Evolutionary conservation across 2,329 filamentous ascomycete species (phyloP), one percentile per base, ranked within the genome.

Genomic region (Colletotrichum chlorophyti): DNA sequence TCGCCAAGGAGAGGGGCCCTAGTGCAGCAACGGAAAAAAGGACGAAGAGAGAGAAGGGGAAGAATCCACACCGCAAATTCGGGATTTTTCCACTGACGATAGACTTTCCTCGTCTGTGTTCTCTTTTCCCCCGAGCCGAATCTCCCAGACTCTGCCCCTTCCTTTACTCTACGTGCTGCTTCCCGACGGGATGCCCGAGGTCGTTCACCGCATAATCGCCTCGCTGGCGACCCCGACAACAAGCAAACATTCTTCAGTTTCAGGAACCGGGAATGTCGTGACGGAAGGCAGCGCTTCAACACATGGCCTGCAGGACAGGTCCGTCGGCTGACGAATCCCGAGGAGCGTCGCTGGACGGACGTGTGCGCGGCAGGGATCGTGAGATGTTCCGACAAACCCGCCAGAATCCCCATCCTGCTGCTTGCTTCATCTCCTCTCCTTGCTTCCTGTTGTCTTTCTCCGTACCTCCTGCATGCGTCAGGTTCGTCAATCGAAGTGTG

Each of bases 51-150:
- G 27, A 12, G 12, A 31, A 31, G 7, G 27, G 5, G 38, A 15
- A 32, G 10, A 19, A 11, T 14, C 41, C 19, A 53, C 54, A 58
- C 54, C 54, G 54, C 49, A 58, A 34, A 21, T 58, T 53, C 41
- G 48, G 48, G 26, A 17, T n/a, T 9, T 37, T 37, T 23, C 23
- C 45, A 37, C 45, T 19, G 32, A 7, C n/a, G 32, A 37, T n/a
- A 31, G 26, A 26, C n/a, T 37, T 14, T 19, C n/a, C 31, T 27
- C 45, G 2, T 21, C 32, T 24, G 45, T n/a, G n/a, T n/a, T n/a
- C n/a, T n/a, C n/a, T n/a, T n/a, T n/a, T n/a, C n/a, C n/a, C n/a
- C n/a, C n/a, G n/a, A n/a, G n/a, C n/a, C n/a, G n/a, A n/a, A n/a
- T 12, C 12, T 31, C 27, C 27, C 27, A 31, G 27, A 7, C 27